Evolutionary conservation across 495 filamentous ascomycete species (phyloP), one percentile per base, ranked within the genome.

Genomic region (Aspergillus coremiiformis): DNA sequence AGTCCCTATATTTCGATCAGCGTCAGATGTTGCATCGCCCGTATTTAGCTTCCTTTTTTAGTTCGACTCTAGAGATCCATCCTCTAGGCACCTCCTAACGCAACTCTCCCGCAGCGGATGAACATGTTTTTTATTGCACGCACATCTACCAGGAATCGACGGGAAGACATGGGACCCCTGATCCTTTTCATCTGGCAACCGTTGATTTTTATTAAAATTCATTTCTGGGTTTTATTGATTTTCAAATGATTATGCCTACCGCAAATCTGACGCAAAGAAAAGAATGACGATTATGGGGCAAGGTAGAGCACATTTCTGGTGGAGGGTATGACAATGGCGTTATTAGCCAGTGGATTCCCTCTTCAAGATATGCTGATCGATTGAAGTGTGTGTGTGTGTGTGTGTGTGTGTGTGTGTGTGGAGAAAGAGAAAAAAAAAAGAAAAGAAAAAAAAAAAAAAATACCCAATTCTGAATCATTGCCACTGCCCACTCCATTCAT

Each of bases 101-200:
- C 47, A 49, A 49, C 32, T 49, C 47, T 49, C 47, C 47, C 47
- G 47, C 47, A 24, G 47, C 47, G 44, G 29, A 47, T 30, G 44
- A 30, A 37, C 29, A 49, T 49, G 47, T 29, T 49, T n/a, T 49
- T 49, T 39, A 39, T 49, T 32, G 22, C 21, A 49, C 32, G 47
- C 47, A 49, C 33, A 32, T 49, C 47, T 23, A 47, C 53, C 50
- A 47, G 53, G 53, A 55, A 55, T 55, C 53, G 47, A 51, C 53
- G 53, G 53, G 53, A 50, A 46, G 35, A 41, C 53, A 50, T 39
- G 53, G 53, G 53, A 49, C 50, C 50, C 50, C 44, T 35, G 42
- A 43, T 51, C 15, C 22, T 29, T 24, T 37, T 47, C 44, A 15
- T 42, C 23, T 30, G 14, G 29, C 24, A 41, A 30, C 32, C 44